A percentile compares a stretch with the other conserved stretches of the same genome.
phyloP scores from a whole-genome alignment of 2,329 filamentous ascomycete species.

The Pestalotiopsis sp. region DNA sequence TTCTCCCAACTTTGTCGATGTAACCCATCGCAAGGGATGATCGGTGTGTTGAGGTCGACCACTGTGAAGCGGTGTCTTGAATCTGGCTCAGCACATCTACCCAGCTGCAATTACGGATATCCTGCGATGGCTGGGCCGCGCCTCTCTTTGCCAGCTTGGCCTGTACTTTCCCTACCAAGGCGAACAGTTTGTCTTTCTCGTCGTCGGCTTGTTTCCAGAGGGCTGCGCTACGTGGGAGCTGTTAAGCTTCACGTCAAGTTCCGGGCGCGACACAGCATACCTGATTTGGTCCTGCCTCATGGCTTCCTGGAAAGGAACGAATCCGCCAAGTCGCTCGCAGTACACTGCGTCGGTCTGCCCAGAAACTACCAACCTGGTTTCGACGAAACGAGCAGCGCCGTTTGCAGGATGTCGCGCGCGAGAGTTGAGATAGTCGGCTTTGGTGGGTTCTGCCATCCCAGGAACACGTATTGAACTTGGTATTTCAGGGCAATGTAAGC shows the following conservation, averaged over 20 bases:
- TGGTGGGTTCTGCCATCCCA: neutral
- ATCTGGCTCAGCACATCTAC: neutral
- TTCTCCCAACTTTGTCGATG: neutral
- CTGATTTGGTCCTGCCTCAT: neutral
- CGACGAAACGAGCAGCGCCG: constrained; percentile 4
- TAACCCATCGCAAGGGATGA: neutral
- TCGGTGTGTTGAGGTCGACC: neutral
- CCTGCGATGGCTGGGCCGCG: neutral
- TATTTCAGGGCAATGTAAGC: too few relatives aligned
- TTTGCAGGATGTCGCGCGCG: neutral
- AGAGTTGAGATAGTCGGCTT: neutral
- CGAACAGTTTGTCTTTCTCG: neutral
- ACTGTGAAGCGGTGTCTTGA: neutral
- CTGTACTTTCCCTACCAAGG: neutral
- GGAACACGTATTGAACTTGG: too few relatives aligned
- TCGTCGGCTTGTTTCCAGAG: constrained; percentile 6
- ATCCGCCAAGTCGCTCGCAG: neutral
- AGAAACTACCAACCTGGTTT: neutral
- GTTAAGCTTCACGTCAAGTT: neutral
- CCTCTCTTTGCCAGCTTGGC: constrained; percentile 1
- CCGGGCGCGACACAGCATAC: neutral
- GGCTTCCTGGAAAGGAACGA: neutral
- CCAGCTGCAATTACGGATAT: neutral
- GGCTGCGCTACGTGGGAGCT: neutral
- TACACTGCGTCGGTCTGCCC: neutral